Conservation (phyloP, 2,329 filamentous ascomycete species). For the Hymenoscyphus linearis region DNA sequence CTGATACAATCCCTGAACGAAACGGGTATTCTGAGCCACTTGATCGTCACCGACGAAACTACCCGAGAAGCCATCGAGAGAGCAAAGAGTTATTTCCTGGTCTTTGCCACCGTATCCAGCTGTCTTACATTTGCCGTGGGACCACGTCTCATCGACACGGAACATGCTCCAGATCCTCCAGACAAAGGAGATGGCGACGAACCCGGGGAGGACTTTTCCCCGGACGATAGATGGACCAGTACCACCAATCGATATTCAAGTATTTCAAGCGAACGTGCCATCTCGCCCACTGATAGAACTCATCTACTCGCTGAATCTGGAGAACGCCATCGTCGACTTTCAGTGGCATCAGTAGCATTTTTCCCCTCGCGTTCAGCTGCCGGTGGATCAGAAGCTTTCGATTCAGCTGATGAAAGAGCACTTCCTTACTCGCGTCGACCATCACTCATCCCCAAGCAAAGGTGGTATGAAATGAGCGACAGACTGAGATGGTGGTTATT, state of each 20-base stretch:
- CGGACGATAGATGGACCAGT: constrained; percentile 11
- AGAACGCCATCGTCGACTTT: constrained; percentile 5
- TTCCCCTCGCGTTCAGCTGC: constrained; percentile 27
- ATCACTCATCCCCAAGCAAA: constrained; percentile 18
- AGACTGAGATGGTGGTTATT: constrained; percentile 33
- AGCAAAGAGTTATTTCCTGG: constrained; percentile 60
- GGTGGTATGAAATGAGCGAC: constrained; percentile 30
- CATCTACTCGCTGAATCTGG: constrained; percentile 40
- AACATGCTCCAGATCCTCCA: constrained; percentile 34
- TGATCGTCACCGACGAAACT: constrained; percentile 40
- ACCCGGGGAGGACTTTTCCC: constrained; percentile 17
- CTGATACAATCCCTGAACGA: constrained; percentile 36
- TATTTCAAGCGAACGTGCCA: constrained; percentile 28
- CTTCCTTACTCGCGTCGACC: constrained; percentile 25
- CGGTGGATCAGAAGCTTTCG: not conserved
- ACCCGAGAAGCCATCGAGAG: constrained; percentile 46
- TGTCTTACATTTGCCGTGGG: constrained; percentile 60
- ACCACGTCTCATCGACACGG: constrained; percentile 49
- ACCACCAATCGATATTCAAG: not conserved
- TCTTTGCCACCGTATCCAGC: constrained; percentile 59
- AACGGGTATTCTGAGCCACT: constrained; percentile 47
- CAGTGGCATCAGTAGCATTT: constrained; percentile 26
- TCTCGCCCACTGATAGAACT: constrained; percentile 36
- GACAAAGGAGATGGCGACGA: constrained; percentile 27
- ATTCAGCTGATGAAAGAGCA: not conserved